Base-by-base conservation (phyloP, 352 stramenopile species). In the Phytophthora sp. region DNA sequence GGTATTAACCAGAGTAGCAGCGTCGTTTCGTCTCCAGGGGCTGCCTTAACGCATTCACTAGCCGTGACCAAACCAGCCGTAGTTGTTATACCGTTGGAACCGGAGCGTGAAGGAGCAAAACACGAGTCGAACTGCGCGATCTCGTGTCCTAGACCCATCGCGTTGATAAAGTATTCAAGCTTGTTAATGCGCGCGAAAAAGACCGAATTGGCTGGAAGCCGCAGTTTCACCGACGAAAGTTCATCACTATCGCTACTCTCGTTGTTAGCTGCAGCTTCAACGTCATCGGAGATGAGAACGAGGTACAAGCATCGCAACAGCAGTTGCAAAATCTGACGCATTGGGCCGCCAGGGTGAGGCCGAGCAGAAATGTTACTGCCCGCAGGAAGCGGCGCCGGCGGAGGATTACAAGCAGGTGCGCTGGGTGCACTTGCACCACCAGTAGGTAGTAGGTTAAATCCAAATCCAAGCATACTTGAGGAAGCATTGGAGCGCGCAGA, bases 91-190 rank as follows among this genome's bases (percentile, higher is more conserved):
- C 71, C 71, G 51, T 79, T 85, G 4, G 75, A 73, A 10, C 68
- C 57, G 7, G 65, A 67, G 12, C 80, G 66, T 42, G 75, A 87
- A 15, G 84, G 84, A 2, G 81, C 84, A 52, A 93, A 93, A 20
- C 78, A 85, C 18, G 84, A 91, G 34, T 91, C 82, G 39, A 86
- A 88, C 56, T 91, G 81, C 30, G 81, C 77, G 18, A 77, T 77
- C 21, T 93, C 85, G 18, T 87, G 79, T 3, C 81, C 83, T 12
- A 95, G 64, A 7, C 81, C 78, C 80, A 95, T 89, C 0, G 81
- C 76, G 41, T 95, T 87, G 23, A 92, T 80, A 59, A 92, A 95
- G 61, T 95, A 93, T 58, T 93, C 86, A 3, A 95, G 70, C 58
- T 93, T 92, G 68, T 90, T 91, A 41, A 94, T 84, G 10, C 79